Evolutionary conservation across 176 grass and related monocot species (phyloP).

Genomic region (Zoysia pacifica): DNA sequence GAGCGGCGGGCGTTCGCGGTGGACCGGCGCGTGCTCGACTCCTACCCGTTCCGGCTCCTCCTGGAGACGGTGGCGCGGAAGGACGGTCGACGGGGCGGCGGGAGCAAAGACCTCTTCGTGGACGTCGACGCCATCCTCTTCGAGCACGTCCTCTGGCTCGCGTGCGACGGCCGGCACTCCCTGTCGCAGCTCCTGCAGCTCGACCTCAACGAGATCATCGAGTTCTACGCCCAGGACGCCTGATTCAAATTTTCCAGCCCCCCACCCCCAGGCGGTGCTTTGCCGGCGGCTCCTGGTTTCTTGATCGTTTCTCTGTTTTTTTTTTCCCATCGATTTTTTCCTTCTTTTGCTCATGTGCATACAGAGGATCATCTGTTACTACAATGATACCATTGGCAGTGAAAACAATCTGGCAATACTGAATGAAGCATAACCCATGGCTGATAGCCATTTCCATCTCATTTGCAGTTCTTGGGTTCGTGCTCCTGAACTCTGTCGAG

Average conservation of each 20-base stretch:
- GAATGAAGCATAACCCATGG: background rate
- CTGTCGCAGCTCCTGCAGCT: slow-evolving; percentile 59
- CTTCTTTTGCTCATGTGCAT: slow-evolving; percentile 37
- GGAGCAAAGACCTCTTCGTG: slow-evolving; percentile 56
- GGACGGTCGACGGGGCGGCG: slow-evolving; percentile 36
- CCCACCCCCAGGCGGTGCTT: background rate
- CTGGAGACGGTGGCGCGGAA: slow-evolving; percentile 69
- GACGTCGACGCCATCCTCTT: slow-evolving; percentile 88
- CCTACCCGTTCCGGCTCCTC: slow-evolving; percentile 79
- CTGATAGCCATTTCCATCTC: background rate
- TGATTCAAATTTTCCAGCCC: slow-evolving; percentile 20
- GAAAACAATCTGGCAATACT: background rate
- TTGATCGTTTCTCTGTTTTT: background rate
- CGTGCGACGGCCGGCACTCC: slow-evolving; percentile 54
- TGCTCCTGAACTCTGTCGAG: background rate
- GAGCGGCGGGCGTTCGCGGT: slow-evolving; percentile 83
- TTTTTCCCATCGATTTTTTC: background rate
- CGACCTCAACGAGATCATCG: slow-evolving; percentile 96
- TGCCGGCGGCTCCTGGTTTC: background rate
- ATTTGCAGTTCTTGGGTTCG: background rate
- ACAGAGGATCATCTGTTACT: slow-evolving; percentile 11
- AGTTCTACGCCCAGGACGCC: slow-evolving; percentile 91
- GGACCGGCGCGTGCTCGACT: slow-evolving; percentile 82
- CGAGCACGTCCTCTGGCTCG: slow-evolving; percentile 93
- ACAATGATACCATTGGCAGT: background rate